phyloP scores from a whole-genome alignment of 2,329 filamentous ascomycete species.

The Xylaria polymorpha region DNA sequence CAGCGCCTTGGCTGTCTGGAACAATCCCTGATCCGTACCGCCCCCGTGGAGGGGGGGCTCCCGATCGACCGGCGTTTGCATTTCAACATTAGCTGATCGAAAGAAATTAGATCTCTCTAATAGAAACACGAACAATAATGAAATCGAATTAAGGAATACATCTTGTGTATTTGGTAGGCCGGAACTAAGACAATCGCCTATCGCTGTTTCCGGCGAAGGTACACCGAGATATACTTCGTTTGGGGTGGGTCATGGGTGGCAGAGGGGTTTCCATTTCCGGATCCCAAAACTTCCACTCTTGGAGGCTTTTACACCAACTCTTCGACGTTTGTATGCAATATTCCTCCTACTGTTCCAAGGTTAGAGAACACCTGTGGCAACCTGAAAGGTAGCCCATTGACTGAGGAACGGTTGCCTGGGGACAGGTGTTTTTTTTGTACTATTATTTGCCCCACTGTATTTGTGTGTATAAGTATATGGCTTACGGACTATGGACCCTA shows the following conservation, averaged over 20 bases:
- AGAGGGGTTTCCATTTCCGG: not conserved
- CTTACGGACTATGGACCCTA: too few species aligned
- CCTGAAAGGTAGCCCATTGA: too few species aligned
- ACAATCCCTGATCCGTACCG: not conserved
- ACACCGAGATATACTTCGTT: not conserved
- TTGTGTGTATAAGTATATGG: too few species aligned
- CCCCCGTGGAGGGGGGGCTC: not conserved
- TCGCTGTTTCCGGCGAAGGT: conserved; percentile 2
- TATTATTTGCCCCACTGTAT: too few species aligned
- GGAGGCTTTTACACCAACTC: not conserved
- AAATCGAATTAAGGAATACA: not conserved
- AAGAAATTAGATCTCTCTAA: not conserved
- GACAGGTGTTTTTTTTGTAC: too few species aligned
- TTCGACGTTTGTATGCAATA: not conserved
- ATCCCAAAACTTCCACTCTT: not conserved
- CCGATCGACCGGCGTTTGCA: conserved; percentile 3
- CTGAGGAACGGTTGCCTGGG: too few species aligned
- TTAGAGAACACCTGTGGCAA: too few species aligned
- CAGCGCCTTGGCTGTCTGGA: not conserved
- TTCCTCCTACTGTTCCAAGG: too few species aligned
- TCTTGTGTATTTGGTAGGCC: not conserved
- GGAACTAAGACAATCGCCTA: not conserved
- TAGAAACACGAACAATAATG: not conserved
- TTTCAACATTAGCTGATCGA: not conserved
- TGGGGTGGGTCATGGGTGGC: not conserved